phyloP scores from a whole-genome alignment of 495 filamentous ascomycete genomes.

The Evansstolkia leycettana region DNA sequence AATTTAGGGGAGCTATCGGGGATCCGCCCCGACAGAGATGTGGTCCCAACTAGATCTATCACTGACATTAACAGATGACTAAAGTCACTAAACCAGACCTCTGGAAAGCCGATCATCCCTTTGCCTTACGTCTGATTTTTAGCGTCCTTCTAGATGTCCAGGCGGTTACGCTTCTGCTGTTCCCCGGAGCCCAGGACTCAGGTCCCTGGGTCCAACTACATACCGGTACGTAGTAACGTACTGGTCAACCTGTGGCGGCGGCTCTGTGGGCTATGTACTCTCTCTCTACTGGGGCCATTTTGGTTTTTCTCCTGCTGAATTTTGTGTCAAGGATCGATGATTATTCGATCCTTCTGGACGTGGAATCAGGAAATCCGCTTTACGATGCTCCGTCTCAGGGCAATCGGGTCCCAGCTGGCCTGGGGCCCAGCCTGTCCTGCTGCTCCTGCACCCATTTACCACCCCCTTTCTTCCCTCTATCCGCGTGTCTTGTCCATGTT shows the following conservation, averaged over 20 bases:
- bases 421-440: constrained; percentile 2
- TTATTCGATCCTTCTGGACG: too few species aligned
- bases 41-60: constrained; percentile 24
- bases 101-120: constrained; percentile 28
- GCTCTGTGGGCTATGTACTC: constrained; percentile 5
- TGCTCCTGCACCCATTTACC: constrained; percentile 7
- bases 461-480: constrained; percentile 13
- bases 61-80: constrained; percentile 4
- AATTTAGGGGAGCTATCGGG: too few species aligned
- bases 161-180: constrained; percentile 13
- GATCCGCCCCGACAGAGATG: constrained; percentile 1
- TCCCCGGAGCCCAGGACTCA: constrained; percentile 30
- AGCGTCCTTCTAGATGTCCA: constrained; percentile 17
- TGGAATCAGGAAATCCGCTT: too few species aligned
- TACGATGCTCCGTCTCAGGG: neutral
- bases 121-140: constrained; percentile 23
- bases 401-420: constrained; percentile 6
- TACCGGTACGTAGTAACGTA: too few species aligned
- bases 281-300: constrained; percentile 4
- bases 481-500: neutral
- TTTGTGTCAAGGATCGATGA: too few species aligned
- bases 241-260: constrained; percentile 16
- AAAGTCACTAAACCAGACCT: constrained; percentile 29
- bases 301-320: constrained; percentile 1
- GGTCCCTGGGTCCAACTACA: constrained; percentile 25